Evolutionary conservation across 2,329 filamentous ascomycete genomes (phyloP).

Genomic region (Blastomyces gilchristii): DNA sequence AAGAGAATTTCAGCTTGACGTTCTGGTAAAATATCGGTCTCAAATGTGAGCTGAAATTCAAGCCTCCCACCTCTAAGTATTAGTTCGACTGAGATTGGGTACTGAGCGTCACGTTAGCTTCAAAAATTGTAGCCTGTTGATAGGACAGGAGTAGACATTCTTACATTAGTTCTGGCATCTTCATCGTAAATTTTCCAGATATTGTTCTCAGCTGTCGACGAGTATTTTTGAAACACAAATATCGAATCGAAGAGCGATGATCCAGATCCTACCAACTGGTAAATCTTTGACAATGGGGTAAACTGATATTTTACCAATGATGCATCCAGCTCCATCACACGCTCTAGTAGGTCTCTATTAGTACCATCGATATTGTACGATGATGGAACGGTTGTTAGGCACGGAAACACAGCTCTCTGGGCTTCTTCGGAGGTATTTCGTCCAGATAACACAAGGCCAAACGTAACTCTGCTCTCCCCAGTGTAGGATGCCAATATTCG

Average conservation of each 20-base stretch:
- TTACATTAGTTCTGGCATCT: conserved; percentile 54
- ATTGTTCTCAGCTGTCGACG: conserved; percentile 18
- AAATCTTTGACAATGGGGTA: conserved; percentile 59
- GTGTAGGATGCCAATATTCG: conserved; percentile 63
- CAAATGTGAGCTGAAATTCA: conserved; percentile 56
- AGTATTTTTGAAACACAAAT: conserved; percentile 65
- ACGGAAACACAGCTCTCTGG: conserved; percentile 58
- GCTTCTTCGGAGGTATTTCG: conserved; percentile 51
- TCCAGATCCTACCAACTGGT: conserved; percentile 57
- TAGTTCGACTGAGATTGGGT: conserved; percentile 70
- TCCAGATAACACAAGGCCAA: conserved; percentile 72
- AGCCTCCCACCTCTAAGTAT: conserved; percentile 48
- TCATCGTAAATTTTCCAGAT: conserved; percentile 57
- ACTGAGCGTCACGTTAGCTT: conserved; percentile 34
- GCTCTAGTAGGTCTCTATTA: conserved; percentile 48
- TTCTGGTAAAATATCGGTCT: conserved; percentile 52
- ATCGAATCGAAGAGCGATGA: conserved; percentile 70
- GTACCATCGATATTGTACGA: conserved; percentile 46
- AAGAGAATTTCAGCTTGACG: conserved; percentile 60
- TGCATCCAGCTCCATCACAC: conserved; percentile 57
- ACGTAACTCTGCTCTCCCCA: conserved; percentile 63
- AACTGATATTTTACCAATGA: conserved; percentile 60
- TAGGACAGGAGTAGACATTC: conserved; percentile 13
- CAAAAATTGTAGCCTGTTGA: background rate
- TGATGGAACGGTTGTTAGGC: conserved; percentile 70